phyloP scores from a whole-genome alignment of 2,329 filamentous ascomycete species.

The Plectosphaerella plurivora region DNA sequence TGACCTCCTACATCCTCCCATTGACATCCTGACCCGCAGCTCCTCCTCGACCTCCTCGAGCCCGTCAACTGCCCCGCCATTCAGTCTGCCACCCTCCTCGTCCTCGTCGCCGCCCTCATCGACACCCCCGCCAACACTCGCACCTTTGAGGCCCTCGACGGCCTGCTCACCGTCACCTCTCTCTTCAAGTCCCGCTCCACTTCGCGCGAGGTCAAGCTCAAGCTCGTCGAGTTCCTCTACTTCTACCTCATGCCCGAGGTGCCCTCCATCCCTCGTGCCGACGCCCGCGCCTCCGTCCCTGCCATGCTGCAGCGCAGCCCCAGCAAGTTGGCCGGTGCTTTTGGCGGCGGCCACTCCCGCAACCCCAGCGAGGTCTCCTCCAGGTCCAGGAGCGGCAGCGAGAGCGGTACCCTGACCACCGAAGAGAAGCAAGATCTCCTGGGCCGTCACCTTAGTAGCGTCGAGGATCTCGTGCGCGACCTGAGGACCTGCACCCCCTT shows the following conservation, averaged over 20 bases:
- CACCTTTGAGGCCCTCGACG: slow-evolving; percentile 87
- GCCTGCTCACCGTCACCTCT: slow-evolving; percentile 84
- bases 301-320: slow-evolving; percentile 61
- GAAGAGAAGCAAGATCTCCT: slow-evolving; percentile 79
- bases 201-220: slow-evolving; percentile 83
- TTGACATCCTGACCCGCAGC: slow-evolving; percentile 32
- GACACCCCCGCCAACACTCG: slow-evolving; percentile 84
- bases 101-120: slow-evolving; percentile 83
- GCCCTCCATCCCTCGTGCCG: slow-evolving; percentile 49
- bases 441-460: slow-evolving; percentile 73
- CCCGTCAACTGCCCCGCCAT: slow-evolving; percentile 88
- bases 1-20: neutral
- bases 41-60: slow-evolving; percentile 91
- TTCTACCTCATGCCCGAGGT: slow-evolving; percentile 97
- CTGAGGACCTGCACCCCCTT: slow-evolving; percentile 75
- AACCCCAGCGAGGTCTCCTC: slow-evolving; percentile 23
- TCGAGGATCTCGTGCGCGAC: slow-evolving; percentile 81
- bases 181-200: slow-evolving; percentile 89
- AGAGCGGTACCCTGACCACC: slow-evolving; percentile 56
- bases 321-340: slow-evolving; percentile 60
- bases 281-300: slow-evolving; percentile 38
- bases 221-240: slow-evolving; percentile 95
- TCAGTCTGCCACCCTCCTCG: slow-evolving; percentile 84
- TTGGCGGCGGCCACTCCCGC: slow-evolving; percentile 30
- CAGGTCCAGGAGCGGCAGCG: slow-evolving; percentile 28